phyloP scores from a whole-genome alignment of 202 grass and related monocot species.

The Setaria viridis region DNA sequence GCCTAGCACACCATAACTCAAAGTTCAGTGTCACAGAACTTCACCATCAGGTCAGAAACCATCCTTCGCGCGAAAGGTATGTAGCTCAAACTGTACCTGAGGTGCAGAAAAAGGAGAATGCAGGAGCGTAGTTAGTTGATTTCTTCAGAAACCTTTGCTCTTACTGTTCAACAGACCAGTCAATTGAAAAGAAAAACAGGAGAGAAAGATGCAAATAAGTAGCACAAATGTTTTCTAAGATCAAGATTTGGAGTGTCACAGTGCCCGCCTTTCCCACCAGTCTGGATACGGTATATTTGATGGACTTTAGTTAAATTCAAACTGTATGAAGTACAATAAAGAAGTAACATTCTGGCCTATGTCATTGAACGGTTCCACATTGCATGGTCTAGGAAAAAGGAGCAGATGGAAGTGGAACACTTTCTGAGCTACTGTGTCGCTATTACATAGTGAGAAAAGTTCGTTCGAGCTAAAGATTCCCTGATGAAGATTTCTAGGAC shows the following conservation, averaged over 20 bases:
- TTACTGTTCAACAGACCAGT: not conserved
- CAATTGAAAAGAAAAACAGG: not conserved
- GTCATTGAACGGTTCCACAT: not conserved
- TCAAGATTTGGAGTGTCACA: conserved; percentile 1
- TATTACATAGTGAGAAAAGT: conserved; percentile 1
- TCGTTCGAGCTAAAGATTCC: not conserved
- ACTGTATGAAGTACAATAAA: not conserved
- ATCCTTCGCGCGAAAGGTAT: conserved; percentile 85
- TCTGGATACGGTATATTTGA: not conserved
- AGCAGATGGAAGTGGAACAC: not conserved
- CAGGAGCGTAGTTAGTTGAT: conserved; percentile 15
- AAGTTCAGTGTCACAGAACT: conserved; percentile 76
- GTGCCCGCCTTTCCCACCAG: too few species aligned
- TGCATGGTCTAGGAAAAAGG: not conserved
- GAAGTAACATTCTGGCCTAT: not conserved
- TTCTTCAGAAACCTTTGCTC: conserved; percentile 18
- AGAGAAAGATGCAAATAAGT: conserved; percentile 15
- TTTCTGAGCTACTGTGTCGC: not conserved
- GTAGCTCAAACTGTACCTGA: conserved; percentile 95
- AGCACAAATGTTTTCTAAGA: conserved; percentile 10
- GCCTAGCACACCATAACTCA: too few species aligned
- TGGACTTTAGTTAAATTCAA: not conserved
- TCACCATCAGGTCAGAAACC: conserved; percentile 84
- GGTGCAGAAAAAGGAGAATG: conserved; percentile 30
- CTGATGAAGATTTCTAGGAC: not conserved